Base-by-base conservation (phyloP, 257 asterid genomes). In the Ligustrum vulgare region DNA sequence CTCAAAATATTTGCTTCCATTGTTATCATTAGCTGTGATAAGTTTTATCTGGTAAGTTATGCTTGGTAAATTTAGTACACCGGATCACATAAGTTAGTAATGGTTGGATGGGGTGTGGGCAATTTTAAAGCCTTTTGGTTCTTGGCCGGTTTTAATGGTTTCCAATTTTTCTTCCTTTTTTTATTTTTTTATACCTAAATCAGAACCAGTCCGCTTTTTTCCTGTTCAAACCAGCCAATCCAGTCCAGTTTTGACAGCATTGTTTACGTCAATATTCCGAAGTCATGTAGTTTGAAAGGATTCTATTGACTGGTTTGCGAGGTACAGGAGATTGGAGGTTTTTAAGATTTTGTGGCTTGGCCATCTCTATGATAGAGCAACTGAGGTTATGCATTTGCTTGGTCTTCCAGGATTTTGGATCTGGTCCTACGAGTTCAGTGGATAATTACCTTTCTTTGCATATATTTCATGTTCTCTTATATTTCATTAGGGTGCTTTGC, bases 291-390 rank as follows among this genome's bases (percentile, higher is more conserved):
- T 36, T 4, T 39, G 68, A 10, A 72, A 35, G 65, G 32, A 58
- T 32, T 70, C 22, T 66, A 10, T 60, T 15, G 22, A 28, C 58
- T 71, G 70, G n/a, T 74, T 41, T 72, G 5, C 78, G 75, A 36
- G 69, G 35, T 78, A 72, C 90, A 95, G 99, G 99, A 79, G 84
- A 90, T 64, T 95, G 99, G 99, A 89, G 86, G 80, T 93, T 92
- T 79, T 80, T 80, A 70, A n/a, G n/a, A n/a, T n/a, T n/a, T n/a
- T n/a, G n/a, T n/a, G n/a, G n/a, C n/a, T n/a, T n/a, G n/a, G n/a
- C n/a, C n/a, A n/a, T n/a, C n/a, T n/a, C n/a, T n/a, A n/a, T n/a
- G n/a, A n/a, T n/a, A n/a, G n/a, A n/a, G n/a, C n/a, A n/a, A n/a
- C n/a, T n/a, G n/a, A n/a, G n/a, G n/a, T n/a, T n/a, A n/a, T n/a